Percentiles rank a stretch among this genome's conserved stretches.
These are phyloP conservation scores for Candida sphagnicola DNA, from an alignment of 805 yeast species.

Conservation along the genomic window DNA sequence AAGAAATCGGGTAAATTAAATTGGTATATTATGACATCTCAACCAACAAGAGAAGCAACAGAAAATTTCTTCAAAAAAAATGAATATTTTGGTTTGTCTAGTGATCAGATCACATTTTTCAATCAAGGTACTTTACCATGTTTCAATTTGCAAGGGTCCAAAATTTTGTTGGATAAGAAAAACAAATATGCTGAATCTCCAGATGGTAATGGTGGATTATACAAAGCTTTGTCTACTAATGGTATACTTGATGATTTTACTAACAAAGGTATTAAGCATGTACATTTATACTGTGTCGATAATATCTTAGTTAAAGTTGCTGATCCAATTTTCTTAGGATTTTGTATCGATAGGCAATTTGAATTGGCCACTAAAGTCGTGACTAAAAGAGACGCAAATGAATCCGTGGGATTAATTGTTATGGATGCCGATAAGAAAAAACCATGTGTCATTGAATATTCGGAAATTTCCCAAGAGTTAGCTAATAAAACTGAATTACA, in stretches of 20 bases:
- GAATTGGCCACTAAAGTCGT: constrained; percentile 92
- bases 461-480: constrained; percentile 77
- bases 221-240: constrained; percentile 70
- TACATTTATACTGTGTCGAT: constrained; percentile 97
- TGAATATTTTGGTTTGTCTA: constrained; percentile 65
- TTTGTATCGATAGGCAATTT: constrained; percentile 61
- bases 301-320: constrained; percentile 89
- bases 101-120: constrained; percentile 67
- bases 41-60: constrained; percentile 75
- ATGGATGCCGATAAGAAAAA: constrained; percentile 47
- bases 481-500: constrained; percentile 60
- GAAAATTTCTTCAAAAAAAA: constrained; percentile 62
- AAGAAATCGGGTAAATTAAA: constrained; percentile 9
- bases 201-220: constrained; percentile 97
- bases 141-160: constrained; percentile 62
- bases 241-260: constrained; percentile 66
- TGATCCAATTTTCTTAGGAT: constrained; percentile 88
- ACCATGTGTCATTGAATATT: constrained; percentile 94
- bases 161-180: constrained; percentile 59
- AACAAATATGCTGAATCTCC: constrained; percentile 75
- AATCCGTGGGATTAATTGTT: constrained; percentile 90
- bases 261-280: constrained; percentile 70
- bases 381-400: constrained; percentile 82
- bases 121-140: constrained; percentile 97
- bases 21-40: constrained; percentile 95